Evolutionary conservation across 2,329 filamentous ascomycete species (phyloP), one percentile per base, ranked within the genome.

Genomic region (Calcarisporium arbuscula): DNA sequence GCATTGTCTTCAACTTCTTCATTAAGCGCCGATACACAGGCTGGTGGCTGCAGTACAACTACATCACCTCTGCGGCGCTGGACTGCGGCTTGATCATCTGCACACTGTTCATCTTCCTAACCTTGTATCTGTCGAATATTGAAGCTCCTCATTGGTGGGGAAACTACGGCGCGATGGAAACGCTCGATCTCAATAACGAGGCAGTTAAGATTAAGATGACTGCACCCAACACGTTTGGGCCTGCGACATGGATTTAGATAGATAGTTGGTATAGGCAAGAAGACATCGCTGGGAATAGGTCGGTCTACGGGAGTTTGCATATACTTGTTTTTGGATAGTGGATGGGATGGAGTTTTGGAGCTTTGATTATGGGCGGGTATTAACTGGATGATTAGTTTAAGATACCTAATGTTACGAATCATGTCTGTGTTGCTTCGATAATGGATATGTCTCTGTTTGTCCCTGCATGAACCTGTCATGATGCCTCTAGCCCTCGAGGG

Each of bases 21-120:
- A 72, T 86, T 52, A 74, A 74, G 52, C 68, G 77, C 38, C 69
- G 73, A 42, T 81, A 72, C 58, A 73, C 69, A 5, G 81, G 78
- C 21, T 86, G 82, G 82, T 87, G 82, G 82, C 64, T 82, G 56
- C 77, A 80, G 55, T 87, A 85, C 62, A 86, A 87, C 62, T 87
- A 86, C 54, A 70, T 85, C 50, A 76, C 80, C 0, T 84, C 80
- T 15, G 82, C 82, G 0, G 82, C 77, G 2, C 62, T 87, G 23
- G 82, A 86, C 54, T 74, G 73, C 31, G 82, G 82, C 5, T 66
- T 85, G 5, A 75, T 80, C 10, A 54, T 85, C 15, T 73, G 70
- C 21, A 80, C 80, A 0, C 70, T 87, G 22, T 54, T 86, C 38
- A 80, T 86, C 38, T 84, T 87, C 63, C 75, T 84, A 46, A 70